Evolutionary conservation across 805 yeast genomes (phyloP).

Genomic region (Dipodascus geniculatus): DNA sequence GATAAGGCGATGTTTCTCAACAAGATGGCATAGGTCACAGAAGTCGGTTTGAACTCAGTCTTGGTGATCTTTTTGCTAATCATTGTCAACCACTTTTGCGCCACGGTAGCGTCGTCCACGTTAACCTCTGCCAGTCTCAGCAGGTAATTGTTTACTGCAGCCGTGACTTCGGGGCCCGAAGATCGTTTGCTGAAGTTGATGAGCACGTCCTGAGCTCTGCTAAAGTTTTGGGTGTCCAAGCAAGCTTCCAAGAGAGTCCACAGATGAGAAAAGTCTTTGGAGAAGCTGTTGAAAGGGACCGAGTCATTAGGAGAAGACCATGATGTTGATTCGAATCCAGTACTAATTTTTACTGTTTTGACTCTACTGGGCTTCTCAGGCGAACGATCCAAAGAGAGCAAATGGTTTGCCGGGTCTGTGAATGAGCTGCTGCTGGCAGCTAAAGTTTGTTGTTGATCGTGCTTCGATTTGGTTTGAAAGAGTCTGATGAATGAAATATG

Average conservation of each 20-base stretch:
- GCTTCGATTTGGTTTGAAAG: neutral
- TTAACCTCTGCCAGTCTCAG: slow-evolving; percentile 30
- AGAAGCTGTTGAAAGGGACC: slow-evolving; percentile 23
- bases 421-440: neutral
- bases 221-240: slow-evolving; percentile 48
- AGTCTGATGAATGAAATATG: neutral
- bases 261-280: slow-evolving; percentile 50
- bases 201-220: slow-evolving; percentile 59
- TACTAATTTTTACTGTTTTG: neutral
- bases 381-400: neutral
- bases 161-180: slow-evolving; percentile 37
- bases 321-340: slow-evolving; percentile 7
- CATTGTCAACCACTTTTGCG: slow-evolving; percentile 31
- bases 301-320: slow-evolving; percentile 26
- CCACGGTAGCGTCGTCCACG: slow-evolving; percentile 30
- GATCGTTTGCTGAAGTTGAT: slow-evolving; percentile 45
- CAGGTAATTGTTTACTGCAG: slow-evolving; percentile 60
- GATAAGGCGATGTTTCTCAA: slow-evolving; percentile 33
- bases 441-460: neutral
- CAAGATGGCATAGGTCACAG: slow-evolving; percentile 49
- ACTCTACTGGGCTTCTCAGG: neutral
- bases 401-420: slow-evolving; percentile 1
- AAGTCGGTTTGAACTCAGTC: slow-evolving; percentile 31
- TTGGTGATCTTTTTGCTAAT: slow-evolving; percentile 25
- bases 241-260: slow-evolving; percentile 78